phyloP scores from a whole-genome alignment of 2,329 filamentous ascomycete genomes.

The Diaporthe helianthi region DNA sequence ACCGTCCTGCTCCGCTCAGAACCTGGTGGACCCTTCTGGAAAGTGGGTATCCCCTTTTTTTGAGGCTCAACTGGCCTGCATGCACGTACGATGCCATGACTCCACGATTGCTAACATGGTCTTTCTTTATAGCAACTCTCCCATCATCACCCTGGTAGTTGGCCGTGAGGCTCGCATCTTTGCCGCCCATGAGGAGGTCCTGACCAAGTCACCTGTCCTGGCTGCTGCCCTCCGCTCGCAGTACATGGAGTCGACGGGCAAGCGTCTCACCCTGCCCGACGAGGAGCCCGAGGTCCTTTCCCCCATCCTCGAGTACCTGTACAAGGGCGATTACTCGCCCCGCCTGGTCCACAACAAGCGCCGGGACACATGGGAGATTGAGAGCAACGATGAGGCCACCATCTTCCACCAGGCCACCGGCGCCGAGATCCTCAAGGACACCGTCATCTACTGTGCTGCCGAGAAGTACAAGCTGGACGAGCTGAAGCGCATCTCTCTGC shows the following conservation, averaged over 20 bases:
- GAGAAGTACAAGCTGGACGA: constrained; percentile 84
- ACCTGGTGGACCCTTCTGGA: constrained; percentile 46
- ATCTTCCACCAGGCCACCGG: constrained; percentile 72
- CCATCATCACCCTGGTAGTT: constrained; percentile 81
- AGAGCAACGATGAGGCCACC: constrained; percentile 68
- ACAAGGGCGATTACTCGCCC: constrained; percentile 93
- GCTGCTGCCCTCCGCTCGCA: constrained; percentile 67
- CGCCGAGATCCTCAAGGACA: constrained; percentile 81
- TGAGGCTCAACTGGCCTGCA: constrained; percentile 50
- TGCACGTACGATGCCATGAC: neutral
- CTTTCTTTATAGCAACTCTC: constrained; percentile 52
- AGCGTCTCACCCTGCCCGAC: constrained; percentile 79
- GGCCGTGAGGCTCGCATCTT: constrained; percentile 85
- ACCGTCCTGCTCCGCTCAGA: constrained; percentile 51
- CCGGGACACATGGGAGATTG: constrained; percentile 80
- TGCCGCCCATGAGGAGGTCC: constrained; percentile 86
- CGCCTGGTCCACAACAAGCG: constrained; percentile 83
- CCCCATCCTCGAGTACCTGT: constrained; percentile 87
- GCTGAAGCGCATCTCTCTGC: constrained; percentile 81
- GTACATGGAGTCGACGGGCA: constrained; percentile 66
- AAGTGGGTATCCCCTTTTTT: constrained; percentile 49
- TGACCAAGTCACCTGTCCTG: constrained; percentile 82
- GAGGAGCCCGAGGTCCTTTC: constrained; percentile 93
- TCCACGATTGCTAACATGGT: constrained; percentile 43
- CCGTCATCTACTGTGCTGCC: constrained; percentile 88